A percentile compares a stretch with the other conserved stretches of the same genome.
Conservation (phyloP, 164 flowering plant genomes). For the Stephania yunnanensis region DNA sequence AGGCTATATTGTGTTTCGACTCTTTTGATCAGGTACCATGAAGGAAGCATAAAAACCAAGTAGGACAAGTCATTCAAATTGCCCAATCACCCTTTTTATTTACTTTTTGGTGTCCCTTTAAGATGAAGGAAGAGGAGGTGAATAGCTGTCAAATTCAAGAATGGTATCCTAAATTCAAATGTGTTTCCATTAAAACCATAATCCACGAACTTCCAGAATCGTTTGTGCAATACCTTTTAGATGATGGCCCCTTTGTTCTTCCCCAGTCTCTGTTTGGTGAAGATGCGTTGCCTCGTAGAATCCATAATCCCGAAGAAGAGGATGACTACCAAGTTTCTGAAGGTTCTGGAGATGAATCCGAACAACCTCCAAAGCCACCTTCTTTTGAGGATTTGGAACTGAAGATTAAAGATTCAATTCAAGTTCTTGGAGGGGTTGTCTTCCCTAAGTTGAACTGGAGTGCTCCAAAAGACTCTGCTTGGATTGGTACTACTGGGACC, state of each 20-base stretch:
- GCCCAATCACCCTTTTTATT: neutral
- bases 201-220: constrained; percentile 78
- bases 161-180: constrained; percentile 86
- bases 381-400: constrained; percentile 75
- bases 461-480: constrained; percentile 86
- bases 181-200: constrained; percentile 57
- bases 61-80: neutral
- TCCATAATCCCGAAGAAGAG: constrained; percentile 59
- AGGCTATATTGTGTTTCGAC: too few species aligned
- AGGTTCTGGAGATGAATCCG: constrained; percentile 64
- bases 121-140: constrained; percentile 67
- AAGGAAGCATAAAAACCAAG: neutral
- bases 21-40: neutral
- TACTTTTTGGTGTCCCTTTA: neutral
- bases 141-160: constrained; percentile 84
- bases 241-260: constrained; percentile 78
- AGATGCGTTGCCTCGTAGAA: constrained; percentile 76
- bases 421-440: constrained; percentile 65
- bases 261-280: constrained; percentile 61
- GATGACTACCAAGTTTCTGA: constrained; percentile 60
- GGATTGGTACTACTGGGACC: constrained; percentile 73
- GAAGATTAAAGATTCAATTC: constrained; percentile 55
- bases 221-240: constrained; percentile 71
- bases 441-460: constrained; percentile 98
- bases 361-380: constrained; percentile 41